Percentiles rank a stretch among this genome's conserved stretches.
Conservation (phyloP, 306 rosid genomes). For the Mucuna pruriens region DNA sequence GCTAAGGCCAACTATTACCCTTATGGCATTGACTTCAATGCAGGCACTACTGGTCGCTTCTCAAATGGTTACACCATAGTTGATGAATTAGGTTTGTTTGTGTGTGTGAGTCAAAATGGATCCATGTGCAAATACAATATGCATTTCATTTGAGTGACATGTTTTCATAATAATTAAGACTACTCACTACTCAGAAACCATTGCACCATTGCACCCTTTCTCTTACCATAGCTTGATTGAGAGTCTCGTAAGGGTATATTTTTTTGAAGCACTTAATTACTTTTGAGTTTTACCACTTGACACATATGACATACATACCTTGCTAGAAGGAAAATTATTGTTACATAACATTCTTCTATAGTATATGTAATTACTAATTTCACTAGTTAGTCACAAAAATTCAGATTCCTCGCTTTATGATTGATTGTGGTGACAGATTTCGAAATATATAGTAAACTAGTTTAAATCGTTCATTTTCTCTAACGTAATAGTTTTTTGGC, state of each 20-base stretch:
- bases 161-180: neutral
- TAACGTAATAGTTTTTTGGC: neutral
- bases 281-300: neutral
- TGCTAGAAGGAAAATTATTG: neutral
- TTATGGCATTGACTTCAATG: slow-evolving; percentile 88
- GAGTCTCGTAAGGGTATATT: neutral
- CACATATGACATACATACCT: neutral
- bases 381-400: neutral
- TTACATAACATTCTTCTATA: neutral
- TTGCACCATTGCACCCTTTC: neutral
- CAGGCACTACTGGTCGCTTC: slow-evolving; percentile 93
- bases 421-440: slow-evolving; percentile 7
- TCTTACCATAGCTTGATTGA: neutral
- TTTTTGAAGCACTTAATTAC: too few species aligned
- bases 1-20: slow-evolving; percentile 95
- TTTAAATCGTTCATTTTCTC: neutral
- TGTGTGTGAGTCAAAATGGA: neutral
- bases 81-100: slow-evolving; percentile 85
- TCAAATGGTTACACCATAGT: slow-evolving; percentile 90
- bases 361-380: neutral
- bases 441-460: neutral
- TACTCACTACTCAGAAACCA: neutral
- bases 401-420: neutral
- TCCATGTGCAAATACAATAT: neutral
- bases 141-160: neutral